Base-by-base conservation (phyloP, 495 filamentous ascomycete species). In the Neurospora sp. region DNA sequence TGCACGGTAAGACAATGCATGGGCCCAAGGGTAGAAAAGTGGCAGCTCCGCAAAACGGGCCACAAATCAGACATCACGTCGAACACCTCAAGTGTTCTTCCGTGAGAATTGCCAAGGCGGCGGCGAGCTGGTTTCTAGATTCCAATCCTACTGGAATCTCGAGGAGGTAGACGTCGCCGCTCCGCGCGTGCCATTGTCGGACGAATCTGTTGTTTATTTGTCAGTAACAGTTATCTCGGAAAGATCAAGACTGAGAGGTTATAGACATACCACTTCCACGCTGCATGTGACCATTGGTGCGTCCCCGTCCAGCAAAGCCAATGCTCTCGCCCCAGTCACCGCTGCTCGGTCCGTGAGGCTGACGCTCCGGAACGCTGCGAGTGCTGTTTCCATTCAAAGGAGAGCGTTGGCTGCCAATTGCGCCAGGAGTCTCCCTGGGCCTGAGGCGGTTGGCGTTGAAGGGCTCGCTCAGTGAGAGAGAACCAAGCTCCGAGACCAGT, bases 371-470 rank as follows among this genome's bases (percentile, higher is more conserved):
- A 73, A 90, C 87, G 79, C 90, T 90, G 73, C 90, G 88, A 70
- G 87, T 86, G 73, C 86, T 86, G 75, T 82, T 84, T 65, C 89
- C 85, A 78, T 89, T 91, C 76, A 89, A 86, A 73, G 89, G 86
- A 35, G 92, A 89, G 74, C 94, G 89, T 79, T 97, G 94, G 81
- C 94, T 94, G 74, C 94, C 93, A 77, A 96, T 97, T 45, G 93
- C 89, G 2, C 93, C 94, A 39, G 92, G 82, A 17, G 84, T 80
- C 59, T 84, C 79, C 72, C 85, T 75, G 27, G 79, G 78, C 69
- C 81, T 73, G 71, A 81, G 74, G 71, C 80, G 74, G 80, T 81
- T 83, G 83, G 87, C 77, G 74, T 90, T 83, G 87, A 87, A 85
- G 82, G 87, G 74, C 86, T 89, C 89, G 83, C 89, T 79, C 83